These are phyloP conservation scores for Phialocephala sp. DNA, from an alignment of 2,329 filamentous ascomycete species.

Conservation along the genomic window DNA sequence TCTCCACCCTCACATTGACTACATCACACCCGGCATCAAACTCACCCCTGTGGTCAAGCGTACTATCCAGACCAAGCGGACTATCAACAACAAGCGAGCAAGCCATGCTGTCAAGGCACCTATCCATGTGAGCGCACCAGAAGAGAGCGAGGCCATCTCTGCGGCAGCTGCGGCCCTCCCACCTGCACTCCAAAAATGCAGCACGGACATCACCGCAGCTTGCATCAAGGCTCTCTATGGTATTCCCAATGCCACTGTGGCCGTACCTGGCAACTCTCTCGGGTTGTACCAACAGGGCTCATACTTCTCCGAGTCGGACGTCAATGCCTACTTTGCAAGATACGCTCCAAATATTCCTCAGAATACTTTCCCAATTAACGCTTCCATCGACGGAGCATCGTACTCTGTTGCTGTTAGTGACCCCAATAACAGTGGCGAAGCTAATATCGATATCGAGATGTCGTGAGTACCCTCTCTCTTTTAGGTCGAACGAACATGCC, in stretches of 20 bases:
- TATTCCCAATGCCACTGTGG: slow-evolving; percentile 48
- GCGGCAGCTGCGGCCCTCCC: slow-evolving; percentile 21
- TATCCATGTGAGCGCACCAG: slow-evolving; percentile 11
- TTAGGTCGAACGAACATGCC: not conserved
- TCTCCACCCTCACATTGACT: slow-evolving; percentile 61
- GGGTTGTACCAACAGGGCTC: slow-evolving; percentile 29
- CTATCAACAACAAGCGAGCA: slow-evolving; percentile 22
- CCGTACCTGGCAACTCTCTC: slow-evolving; percentile 27
- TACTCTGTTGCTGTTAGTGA: slow-evolving; percentile 26
- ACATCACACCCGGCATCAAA: slow-evolving; percentile 64
- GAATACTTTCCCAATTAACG: slow-evolving; percentile 30
- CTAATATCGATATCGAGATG: slow-evolving; percentile 34
- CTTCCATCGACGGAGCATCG: slow-evolving; percentile 30
- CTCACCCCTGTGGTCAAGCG: slow-evolving; percentile 51
- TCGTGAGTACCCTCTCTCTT: slow-evolving; percentile 17
- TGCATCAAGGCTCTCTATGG: slow-evolving; percentile 44
- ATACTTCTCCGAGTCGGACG: slow-evolving; percentile 30
- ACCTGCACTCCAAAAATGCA: slow-evolving; percentile 35
- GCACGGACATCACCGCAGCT: slow-evolving; percentile 41
- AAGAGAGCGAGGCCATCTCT: slow-evolving; percentile 7
- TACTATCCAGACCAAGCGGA: slow-evolving; percentile 29
- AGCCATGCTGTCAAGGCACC: slow-evolving; percentile 21
- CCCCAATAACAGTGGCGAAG: slow-evolving; percentile 26
- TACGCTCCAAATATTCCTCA: slow-evolving; percentile 28
- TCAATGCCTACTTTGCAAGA: slow-evolving; percentile 28